These are phyloP conservation scores for Cyclotella choctawhatcheeana DNA, from an alignment of 108 stramenopile species.

Conservation along the genomic window DNA sequence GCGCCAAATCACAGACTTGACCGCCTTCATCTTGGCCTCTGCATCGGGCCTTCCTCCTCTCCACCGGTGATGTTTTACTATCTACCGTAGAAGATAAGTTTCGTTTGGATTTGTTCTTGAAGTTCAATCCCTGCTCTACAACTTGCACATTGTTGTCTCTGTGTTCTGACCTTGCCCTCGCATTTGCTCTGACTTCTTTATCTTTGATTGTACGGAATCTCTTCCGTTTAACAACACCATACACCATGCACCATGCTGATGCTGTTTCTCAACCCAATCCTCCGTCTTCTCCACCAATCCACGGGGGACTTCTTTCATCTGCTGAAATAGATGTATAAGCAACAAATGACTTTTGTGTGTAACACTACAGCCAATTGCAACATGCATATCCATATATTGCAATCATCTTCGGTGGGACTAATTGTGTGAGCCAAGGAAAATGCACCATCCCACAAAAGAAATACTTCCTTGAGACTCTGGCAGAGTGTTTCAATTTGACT, in stretches of 20 bases:
- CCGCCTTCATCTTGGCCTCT: too few species aligned
- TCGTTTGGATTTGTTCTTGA: too few species aligned
- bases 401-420: slow-evolving; percentile 15
- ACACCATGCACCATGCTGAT: slow-evolving; percentile 1
- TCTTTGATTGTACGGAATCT: background rate
- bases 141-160: background rate
- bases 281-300: slow-evolving; percentile 20
- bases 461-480: background rate
- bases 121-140: too few species aligned
- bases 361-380: background rate
- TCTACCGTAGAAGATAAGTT: too few species aligned
- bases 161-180: background rate
- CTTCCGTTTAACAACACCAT: too few species aligned
- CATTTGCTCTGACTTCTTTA: background rate
- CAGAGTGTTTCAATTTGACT: slow-evolving; percentile 12
- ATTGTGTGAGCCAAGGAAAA: slow-evolving; percentile 22
- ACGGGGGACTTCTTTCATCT: slow-evolving; percentile 17
- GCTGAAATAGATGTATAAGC: slow-evolving; percentile 12
- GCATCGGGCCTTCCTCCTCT: too few species aligned
- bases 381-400: background rate
- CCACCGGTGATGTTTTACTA: too few species aligned
- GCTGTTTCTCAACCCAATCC: slow-evolving; percentile 12
- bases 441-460: slow-evolving; percentile 31
- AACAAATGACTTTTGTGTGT: slow-evolving; percentile 13
- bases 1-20: too few species aligned